Evolutionary conservation across 2,329 filamentous ascomycete species (phyloP), one percentile per base, ranked within the genome.

Genomic region (Geosmithia morbida): DNA sequence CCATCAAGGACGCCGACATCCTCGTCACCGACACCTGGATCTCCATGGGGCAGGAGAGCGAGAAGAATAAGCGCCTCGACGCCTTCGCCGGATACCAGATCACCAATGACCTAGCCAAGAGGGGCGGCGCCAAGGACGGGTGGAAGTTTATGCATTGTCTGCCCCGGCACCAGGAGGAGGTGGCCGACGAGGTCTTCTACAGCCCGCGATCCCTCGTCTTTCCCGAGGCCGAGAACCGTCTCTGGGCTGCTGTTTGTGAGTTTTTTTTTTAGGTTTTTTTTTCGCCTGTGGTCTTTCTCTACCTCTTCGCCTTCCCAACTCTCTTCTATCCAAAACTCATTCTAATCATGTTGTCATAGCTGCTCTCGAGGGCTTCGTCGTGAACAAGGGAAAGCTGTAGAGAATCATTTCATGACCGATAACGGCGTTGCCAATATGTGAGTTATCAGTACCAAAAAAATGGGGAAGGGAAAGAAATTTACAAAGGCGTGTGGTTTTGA

Each of bases 71-170:
- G 70, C 74, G 87, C 46, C 62, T 96, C 50, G 77, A 82, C 59
- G 87, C 81, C 2, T 98, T 98, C 62, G 75, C 76, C 29, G 89
- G 90, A 14, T 98, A 89, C 66, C 90, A 96, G 62, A 85, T 98
- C 58, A 96, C 90, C 2, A 77, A 81, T 44, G 85, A 92, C 42
- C 71, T 98, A 54, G 90, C 88, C 2, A 77, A 82, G 64, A 75
- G 81, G 45, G 89, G 88, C 42, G 89, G 87, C 18, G 92, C 92
- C 41, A 94, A 92, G 63, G 72, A 83, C 14, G 76, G 77, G 52
- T 98, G 92, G 92, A 88, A 87, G 65, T 98, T 98, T 63, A 96
- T 98, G 92, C 92, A 98, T 70, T 98, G 92, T 63, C 67, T 98
- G 50, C 92, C 92, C 14, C 78, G 92, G 52, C 89, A 98, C 61